These are phyloP conservation scores for Pleurotus ostreatus DNA, from an alignment of 768 basidiomycete species.

Conservation along the genomic window DNA sequence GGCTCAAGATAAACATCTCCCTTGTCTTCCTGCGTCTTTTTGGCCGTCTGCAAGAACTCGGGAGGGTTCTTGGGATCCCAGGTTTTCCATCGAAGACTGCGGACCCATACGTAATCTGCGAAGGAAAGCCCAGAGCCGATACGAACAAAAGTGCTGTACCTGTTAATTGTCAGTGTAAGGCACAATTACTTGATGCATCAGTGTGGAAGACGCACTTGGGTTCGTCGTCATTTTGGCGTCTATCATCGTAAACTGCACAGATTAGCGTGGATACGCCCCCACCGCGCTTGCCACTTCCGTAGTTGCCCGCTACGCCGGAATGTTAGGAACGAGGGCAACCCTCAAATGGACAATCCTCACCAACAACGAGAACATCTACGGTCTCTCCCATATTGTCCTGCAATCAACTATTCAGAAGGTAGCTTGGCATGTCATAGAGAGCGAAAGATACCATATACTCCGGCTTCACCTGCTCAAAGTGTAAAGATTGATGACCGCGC, in stretches of 20 bases:
- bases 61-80: conserved; percentile 78
- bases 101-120: conserved; percentile 83
- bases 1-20: conserved; percentile 92
- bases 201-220: conserved; percentile 42
- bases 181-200: neutral
- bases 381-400: conserved; percentile 92
- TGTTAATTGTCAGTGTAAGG: conserved; percentile 22
- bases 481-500: neutral
- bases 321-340: neutral
- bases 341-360: conserved; percentile 32
- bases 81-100: conserved; percentile 75
- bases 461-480: conserved; percentile 59
- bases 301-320: conserved; percentile 69
- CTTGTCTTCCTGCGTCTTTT: conserved; percentile 67
- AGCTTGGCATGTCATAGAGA: neutral
- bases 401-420: neutral
- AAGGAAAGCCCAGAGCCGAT: conserved; percentile 88
- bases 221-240: conserved; percentile 52
- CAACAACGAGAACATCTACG: conserved; percentile 87
- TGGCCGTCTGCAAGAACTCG: conserved; percentile 58
- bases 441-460: conserved; percentile 69
- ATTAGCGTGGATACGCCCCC: conserved; percentile 89
- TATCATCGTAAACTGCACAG: conserved; percentile 84
- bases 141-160: conserved; percentile 84
- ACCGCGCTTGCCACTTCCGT: conserved; percentile 80